A percentile compares a stretch with the other conserved stretches of the same genome.
These are phyloP conservation scores for Tubosaeta brunneosetosa DNA, from an alignment of 768 basidiomycete species.

Conservation along the genomic window DNA sequence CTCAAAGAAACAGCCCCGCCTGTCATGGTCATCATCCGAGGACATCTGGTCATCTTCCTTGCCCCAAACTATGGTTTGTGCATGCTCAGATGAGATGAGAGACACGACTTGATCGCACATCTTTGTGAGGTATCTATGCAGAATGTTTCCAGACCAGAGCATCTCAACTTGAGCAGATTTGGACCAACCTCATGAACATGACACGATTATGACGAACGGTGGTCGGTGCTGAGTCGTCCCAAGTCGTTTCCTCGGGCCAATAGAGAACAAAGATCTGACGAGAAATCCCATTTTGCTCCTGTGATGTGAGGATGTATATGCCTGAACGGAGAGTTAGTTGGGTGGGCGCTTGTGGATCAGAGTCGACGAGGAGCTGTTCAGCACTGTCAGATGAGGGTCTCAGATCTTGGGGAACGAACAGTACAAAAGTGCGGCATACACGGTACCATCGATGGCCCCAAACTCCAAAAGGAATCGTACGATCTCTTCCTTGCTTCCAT, in stretches of 20 bases:
- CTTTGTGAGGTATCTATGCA: conserved; percentile 52
- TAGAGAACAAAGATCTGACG: conserved; percentile 46
- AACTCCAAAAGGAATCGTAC: conserved; percentile 39
- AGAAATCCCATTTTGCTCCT: neutral
- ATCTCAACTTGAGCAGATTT: neutral
- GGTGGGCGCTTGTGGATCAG: neutral
- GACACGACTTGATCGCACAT: conserved; percentile 48
- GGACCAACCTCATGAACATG: conserved; percentile 55
- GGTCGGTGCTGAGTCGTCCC: conserved; percentile 36
- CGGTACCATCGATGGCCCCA: conserved; percentile 33
- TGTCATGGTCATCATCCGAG: conserved; percentile 41
- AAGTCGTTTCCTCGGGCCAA: conserved; percentile 60
- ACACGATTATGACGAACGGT: conserved; percentile 48
- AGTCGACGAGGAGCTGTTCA: conserved; percentile 11
- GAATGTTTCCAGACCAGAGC: neutral
- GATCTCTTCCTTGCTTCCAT: conserved; percentile 51
- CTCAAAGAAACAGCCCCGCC: conserved; percentile 49
- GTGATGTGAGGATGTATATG: conserved; percentile 14
- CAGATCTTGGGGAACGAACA: too few relatives aligned
- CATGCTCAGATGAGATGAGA: conserved; percentile 30
- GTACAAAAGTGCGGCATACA: too few relatives aligned
- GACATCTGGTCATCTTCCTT: conserved; percentile 38
- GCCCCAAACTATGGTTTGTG: conserved; percentile 41
- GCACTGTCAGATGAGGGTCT: too few relatives aligned
- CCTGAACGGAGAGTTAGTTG: conserved; percentile 17